These are phyloP conservation scores for Gossypium thurberi DNA, from an alignment of 345 rosid genomes.

Conservation along the genomic window DNA sequence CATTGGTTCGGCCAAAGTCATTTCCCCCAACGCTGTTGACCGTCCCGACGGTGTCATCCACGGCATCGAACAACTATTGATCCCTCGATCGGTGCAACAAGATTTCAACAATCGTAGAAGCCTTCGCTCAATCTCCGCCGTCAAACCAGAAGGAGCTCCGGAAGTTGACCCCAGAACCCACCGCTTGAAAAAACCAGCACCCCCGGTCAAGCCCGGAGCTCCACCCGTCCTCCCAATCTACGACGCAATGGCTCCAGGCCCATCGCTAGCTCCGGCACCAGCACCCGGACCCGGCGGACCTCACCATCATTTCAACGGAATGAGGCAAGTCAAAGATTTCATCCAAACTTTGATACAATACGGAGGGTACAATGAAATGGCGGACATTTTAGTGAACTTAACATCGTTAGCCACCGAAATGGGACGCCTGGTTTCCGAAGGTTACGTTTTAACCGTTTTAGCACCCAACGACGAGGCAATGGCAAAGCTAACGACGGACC, in stretches of 20 bases:
- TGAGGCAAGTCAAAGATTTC: constrained; percentile 66
- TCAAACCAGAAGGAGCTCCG: constrained; percentile 68
- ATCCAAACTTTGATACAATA: constrained; percentile 57
- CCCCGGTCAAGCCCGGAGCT: constrained; percentile 36
- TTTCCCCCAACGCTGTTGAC: constrained; percentile 33
- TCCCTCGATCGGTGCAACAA: constrained; percentile 69
- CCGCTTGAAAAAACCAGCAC: constrained; percentile 45
- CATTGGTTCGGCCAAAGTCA: constrained; percentile 37
- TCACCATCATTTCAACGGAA: constrained; percentile 61
- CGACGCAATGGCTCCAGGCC: constrained; percentile 78
- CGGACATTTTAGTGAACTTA: constrained; percentile 63
- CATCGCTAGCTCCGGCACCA: constrained; percentile 71
- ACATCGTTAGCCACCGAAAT: constrained; percentile 72
- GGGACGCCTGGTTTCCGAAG: constrained; percentile 76
- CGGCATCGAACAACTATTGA: constrained; percentile 59
- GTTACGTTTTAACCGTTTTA: constrained; percentile 62
- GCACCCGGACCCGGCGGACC: constrained; percentile 84
- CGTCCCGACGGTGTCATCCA: constrained; percentile 78
- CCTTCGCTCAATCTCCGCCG: constrained; percentile 62
- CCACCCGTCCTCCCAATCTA: constrained; percentile 46
- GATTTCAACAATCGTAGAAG: constrained; percentile 60
- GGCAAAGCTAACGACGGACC: constrained; percentile 70
- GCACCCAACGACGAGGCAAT: constrained; percentile 83
- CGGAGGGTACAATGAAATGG: constrained; percentile 82
- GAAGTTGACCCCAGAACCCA: constrained; percentile 63